Evolutionary conservation across 768 basidiomycete species (phyloP).

Genomic region (Pleurotus ostreatus): DNA sequence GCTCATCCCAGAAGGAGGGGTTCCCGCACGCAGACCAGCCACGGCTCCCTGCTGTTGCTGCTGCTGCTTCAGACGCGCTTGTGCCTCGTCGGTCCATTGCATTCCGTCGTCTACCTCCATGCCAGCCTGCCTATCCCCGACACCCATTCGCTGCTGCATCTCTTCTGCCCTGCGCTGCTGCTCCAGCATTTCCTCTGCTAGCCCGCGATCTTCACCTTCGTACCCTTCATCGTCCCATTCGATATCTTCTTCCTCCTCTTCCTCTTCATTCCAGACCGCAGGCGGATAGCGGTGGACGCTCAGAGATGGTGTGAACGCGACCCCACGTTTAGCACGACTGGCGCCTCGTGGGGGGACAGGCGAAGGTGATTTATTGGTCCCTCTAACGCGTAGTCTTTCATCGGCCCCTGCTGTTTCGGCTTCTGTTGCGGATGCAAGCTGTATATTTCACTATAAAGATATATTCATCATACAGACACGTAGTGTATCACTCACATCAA

Average conservation of each 20-base stretch:
- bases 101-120: slow-evolving; percentile 83
- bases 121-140: slow-evolving; percentile 23
- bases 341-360: slow-evolving; percentile 34
- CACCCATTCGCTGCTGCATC: slow-evolving; percentile 19
- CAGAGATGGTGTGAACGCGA: slow-evolving; percentile 70
- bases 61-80: slow-evolving; percentile 20
- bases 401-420: slow-evolving; percentile 57
- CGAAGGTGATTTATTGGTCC: slow-evolving; percentile 46
- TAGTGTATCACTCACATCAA: slow-evolving; percentile 64
- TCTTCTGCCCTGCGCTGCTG: slow-evolving; percentile 21
- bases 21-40: background rate
- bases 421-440: slow-evolving; percentile 76
- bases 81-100: slow-evolving; percentile 72
- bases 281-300: slow-evolving; percentile 75
- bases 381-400: slow-evolving; percentile 44
- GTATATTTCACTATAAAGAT: slow-evolving; percentile 9
- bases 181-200: slow-evolving; percentile 50
- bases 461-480: background rate
- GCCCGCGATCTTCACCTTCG: slow-evolving; percentile 62
- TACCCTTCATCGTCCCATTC: slow-evolving; percentile 71
- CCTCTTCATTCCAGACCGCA: slow-evolving; percentile 79
- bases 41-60: slow-evolving; percentile 22
- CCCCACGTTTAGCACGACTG: slow-evolving; percentile 34
- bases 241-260: slow-evolving; percentile 56
- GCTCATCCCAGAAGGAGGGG: slow-evolving; percentile 2